A percentile compares a stretch with the other conserved stretches of the same genome.
These are phyloP conservation scores for Strigomonas culicis DNA, from an alignment of 208 protist genomes.

Conservation along the genomic window DNA sequence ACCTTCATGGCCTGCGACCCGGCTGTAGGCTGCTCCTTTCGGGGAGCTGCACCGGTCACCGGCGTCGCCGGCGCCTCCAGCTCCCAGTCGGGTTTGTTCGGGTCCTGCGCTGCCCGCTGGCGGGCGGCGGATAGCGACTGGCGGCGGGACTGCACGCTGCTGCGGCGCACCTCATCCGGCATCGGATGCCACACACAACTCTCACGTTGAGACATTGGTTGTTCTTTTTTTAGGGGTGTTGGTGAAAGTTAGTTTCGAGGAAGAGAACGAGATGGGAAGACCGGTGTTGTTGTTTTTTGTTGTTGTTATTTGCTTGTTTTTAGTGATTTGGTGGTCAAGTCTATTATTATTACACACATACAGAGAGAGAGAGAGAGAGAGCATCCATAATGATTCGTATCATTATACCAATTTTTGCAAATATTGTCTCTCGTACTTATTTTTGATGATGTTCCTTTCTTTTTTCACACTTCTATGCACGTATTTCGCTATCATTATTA, in stretches of 20 bases:
- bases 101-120: conserved; percentile 23
- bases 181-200: conserved; percentile 64
- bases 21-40: no score
- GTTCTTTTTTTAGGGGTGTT: conserved; percentile 7
- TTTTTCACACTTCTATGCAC: conserved; percentile 2
- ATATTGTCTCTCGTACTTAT: background rate
- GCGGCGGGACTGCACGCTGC: conserved; percentile 40
- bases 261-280: no score
- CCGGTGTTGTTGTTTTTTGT: conserved; percentile 5
- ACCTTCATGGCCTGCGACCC: no score
- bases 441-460: conserved; percentile 6
- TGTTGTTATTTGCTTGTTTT: conserved; percentile 4
- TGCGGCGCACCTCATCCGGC: conserved; percentile 51
- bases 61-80: conserved; percentile 36
- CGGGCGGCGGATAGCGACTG: conserved; percentile 41
- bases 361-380: conserved; percentile 16
- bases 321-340: background rate
- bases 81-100: conserved; percentile 33
- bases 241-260: no score
- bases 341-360: conserved; percentile 8
- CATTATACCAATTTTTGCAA: no score
- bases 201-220: conserved; percentile 34
- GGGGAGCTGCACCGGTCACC: no score
- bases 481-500: conserved; percentile 5
- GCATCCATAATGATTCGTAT: no score